Evolutionary conservation across 148 eudicot genomes (phyloP).

Genomic region (Euryodendron excelsum): DNA sequence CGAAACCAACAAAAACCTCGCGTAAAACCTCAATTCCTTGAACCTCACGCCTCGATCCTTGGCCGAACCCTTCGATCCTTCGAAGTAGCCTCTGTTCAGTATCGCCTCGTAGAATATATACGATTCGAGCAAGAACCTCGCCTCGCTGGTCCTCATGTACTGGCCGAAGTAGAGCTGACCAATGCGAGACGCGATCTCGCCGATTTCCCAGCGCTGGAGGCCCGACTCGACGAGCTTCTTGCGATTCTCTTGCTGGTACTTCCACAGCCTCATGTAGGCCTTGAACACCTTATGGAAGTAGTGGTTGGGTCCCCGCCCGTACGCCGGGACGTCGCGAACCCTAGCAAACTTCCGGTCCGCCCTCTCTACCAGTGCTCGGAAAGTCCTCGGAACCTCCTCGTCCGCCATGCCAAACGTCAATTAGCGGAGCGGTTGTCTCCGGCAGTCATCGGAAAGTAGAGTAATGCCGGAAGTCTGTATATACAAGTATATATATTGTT

Average conservation of each 20-base stretch:
- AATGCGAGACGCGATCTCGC: constrained; percentile 93
- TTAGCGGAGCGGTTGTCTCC: not conserved
- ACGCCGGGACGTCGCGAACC: constrained; percentile 66
- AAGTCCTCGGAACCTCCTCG: constrained; percentile 37
- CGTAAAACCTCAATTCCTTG: constrained; percentile 93
- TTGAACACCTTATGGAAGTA: constrained; percentile 80
- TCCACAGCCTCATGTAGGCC: constrained; percentile 78
- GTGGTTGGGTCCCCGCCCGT: constrained; percentile 41
- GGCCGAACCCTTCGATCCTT: constrained; percentile 20
- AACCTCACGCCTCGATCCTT: constrained; percentile 68
- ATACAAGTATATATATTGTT: no score
- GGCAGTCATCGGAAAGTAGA: constrained; percentile 12
- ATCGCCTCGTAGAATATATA: constrained; percentile 89
- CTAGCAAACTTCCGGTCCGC: constrained; percentile 83
- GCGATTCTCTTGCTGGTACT: constrained; percentile 75
- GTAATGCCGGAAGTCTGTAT: not conserved
- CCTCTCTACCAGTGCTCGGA: constrained; percentile 53
- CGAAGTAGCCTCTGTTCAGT: constrained; percentile 63
- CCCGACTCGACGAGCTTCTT: constrained; percentile 57
- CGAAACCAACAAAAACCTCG: constrained; percentile 83
- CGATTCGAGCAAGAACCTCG: constrained; percentile 68
- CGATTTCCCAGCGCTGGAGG: constrained; percentile 83
- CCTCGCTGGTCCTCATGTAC: constrained; percentile 85
- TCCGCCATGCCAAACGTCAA: constrained; percentile 21
- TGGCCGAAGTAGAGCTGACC: constrained; percentile 84